These are phyloP conservation scores for Eucalyptus pumila DNA, from an alignment of 345 rosid genomes.

Conservation along the genomic window DNA sequence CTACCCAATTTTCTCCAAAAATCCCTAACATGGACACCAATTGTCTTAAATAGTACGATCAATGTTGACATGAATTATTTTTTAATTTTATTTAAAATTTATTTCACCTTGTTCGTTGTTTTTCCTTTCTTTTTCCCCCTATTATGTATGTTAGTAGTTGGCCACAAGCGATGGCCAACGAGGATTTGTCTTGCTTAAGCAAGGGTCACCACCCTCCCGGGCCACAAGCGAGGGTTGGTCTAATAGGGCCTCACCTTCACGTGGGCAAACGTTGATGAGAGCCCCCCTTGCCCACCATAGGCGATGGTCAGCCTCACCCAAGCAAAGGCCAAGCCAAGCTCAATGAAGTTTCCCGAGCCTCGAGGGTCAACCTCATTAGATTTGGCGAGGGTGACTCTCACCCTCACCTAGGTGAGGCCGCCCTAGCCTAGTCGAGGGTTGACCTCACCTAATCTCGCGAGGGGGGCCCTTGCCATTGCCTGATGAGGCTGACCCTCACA, in stretches of 20 bases:
- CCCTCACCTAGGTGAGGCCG: neutral
- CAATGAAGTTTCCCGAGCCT: neutral
- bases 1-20: neutral
- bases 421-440: neutral
- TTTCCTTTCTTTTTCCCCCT: neutral
- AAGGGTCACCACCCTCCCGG: accelerated
- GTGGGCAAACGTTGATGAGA: neutral
- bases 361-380: accelerated
- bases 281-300: neutral
- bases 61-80: too few relatives aligned
- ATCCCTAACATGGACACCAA: neutral
- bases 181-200: neutral
- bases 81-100: too few relatives aligned
- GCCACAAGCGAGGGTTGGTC: neutral
- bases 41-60: accelerated
- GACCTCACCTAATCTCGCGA: accelerated
- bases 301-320: accelerated
- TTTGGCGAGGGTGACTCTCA: neutral
- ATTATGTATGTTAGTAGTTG: accelerated
- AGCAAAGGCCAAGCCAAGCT: accelerated
- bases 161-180: accelerated
- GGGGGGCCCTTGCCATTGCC: too few relatives aligned
- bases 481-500: accelerated
- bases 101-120: accelerated
- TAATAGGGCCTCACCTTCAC: neutral